These are phyloP conservation scores for Mycosphaerella sp. DNA, from an alignment of 2,329 filamentous ascomycete genomes.

Conservation along the genomic window DNA sequence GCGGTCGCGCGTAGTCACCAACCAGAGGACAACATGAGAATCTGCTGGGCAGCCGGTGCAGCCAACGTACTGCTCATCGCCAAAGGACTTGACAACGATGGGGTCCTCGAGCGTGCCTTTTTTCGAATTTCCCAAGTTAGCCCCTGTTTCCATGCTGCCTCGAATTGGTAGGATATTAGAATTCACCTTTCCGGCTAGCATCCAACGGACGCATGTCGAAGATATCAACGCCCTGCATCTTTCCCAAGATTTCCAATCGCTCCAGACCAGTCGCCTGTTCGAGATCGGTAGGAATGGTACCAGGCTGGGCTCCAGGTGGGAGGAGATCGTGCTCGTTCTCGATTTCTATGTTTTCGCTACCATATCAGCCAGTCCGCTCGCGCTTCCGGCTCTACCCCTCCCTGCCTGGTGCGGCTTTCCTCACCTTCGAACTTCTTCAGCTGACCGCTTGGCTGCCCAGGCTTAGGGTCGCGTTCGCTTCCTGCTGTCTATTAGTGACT, in stretches of 20 bases:
- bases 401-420: slow-evolving; percentile 13
- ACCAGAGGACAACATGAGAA: slow-evolving; percentile 85
- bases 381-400: not conserved
- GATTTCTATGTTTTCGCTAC: slow-evolving; percentile 63
- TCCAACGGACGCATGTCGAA: slow-evolving; percentile 99
- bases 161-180: not conserved
- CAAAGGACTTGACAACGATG: slow-evolving; percentile 82
- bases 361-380: slow-evolving; percentile 11
- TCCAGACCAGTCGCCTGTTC: slow-evolving; percentile 97
- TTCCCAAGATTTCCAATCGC: slow-evolving; percentile 96
- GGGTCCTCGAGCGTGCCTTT: slow-evolving; percentile 82
- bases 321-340: slow-evolving; percentile 75
- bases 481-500: slow-evolving; percentile 13
- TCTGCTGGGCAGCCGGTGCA: slow-evolving; percentile 93
- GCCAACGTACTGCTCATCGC: slow-evolving; percentile 92
- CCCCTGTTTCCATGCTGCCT: not conserved
- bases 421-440: slow-evolving; percentile 45
- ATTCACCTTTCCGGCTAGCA: slow-evolving; percentile 71
- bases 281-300: slow-evolving; percentile 85
- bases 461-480: slow-evolving; percentile 31
- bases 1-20: slow-evolving; percentile 80
- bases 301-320: slow-evolving; percentile 71
- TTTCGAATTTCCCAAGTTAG: not conserved
- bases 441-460: slow-evolving; percentile 35
- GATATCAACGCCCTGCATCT: slow-evolving; percentile 97